These are phyloP conservation scores for Fremontodendron californicum DNA, from an alignment of 345 rosid species.

Conservation along the genomic window DNA sequence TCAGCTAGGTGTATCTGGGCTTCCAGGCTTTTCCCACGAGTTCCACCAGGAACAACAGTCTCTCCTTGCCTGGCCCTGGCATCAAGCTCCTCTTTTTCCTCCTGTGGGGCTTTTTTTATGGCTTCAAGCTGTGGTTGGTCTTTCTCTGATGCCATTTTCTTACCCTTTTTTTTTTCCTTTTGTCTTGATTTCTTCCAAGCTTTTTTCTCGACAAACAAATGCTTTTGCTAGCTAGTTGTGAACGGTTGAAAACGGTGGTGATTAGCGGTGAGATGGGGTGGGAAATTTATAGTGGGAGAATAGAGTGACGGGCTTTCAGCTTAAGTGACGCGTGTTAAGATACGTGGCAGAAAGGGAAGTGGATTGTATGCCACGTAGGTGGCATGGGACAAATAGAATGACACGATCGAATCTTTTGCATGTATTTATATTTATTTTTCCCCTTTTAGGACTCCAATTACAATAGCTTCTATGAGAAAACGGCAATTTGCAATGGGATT, in stretches of 20 bases:
- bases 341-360: not conserved
- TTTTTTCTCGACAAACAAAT: not conserved
- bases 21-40: constrained; percentile 83
- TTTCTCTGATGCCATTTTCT: constrained; percentile 43
- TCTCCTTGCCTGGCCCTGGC: constrained; percentile 68
- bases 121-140: not conserved
- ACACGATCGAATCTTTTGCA: not conserved
- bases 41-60: constrained; percentile 76
- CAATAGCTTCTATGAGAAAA: no score
- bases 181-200: not conserved
- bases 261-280: not conserved
- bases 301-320: not conserved
- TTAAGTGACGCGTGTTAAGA: not conserved
- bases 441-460: no score
- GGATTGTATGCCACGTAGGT: not conserved
- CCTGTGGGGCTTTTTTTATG: not conserved
- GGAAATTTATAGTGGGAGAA: not conserved
- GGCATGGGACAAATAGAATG: not conserved
- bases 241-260: not conserved
- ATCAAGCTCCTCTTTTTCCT: constrained; percentile 53
- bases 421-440: no score
- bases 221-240: not conserved
- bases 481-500: no score
- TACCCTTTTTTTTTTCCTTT: not conserved
- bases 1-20: constrained; percentile 86